Conservation (phyloP, 2,329 filamentous ascomycete genomes). For the Emmonsia crescens region DNA sequence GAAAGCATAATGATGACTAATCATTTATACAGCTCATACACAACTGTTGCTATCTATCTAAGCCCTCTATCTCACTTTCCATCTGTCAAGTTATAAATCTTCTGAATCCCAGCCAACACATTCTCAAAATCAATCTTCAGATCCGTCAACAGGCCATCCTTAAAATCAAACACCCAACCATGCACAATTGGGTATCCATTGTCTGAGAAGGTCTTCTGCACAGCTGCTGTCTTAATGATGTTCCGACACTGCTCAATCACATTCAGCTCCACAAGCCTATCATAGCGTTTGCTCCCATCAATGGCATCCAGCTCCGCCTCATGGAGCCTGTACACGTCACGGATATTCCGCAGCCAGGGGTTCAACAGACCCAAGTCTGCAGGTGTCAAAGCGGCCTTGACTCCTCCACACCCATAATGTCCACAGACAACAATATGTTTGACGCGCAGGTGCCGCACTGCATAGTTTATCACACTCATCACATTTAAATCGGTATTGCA, state of each 20-base stretch:
- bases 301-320: conserved; percentile 51
- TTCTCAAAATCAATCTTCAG: conserved; percentile 52
- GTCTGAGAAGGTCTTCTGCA: conserved; percentile 48
- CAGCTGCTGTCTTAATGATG: conserved; percentile 40
- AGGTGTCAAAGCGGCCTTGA: conserved; percentile 50
- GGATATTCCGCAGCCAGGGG: conserved; percentile 64
- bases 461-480: conserved; percentile 25
- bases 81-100: conserved; percentile 48
- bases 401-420: conserved; percentile 58
- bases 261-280: conserved; percentile 22
- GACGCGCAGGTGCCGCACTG: conserved; percentile 36
- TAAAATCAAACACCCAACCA: conserved; percentile 62
- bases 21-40: neutral
- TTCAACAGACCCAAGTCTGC: conserved; percentile 61
- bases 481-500: conserved; percentile 21
- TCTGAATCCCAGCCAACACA: conserved; percentile 48
- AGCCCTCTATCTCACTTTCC: neutral
- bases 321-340: conserved; percentile 62
- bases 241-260: conserved; percentile 22
- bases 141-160: conserved; percentile 56
- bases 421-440: conserved; percentile 61
- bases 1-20: neutral
- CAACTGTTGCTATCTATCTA: neutral
- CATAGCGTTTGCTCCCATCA: conserved; percentile 14
- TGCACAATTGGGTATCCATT: conserved; percentile 59